Evolutionary conservation across 2,329 filamentous ascomycete species (phyloP).

Genomic region (Zalaria obscura): DNA sequence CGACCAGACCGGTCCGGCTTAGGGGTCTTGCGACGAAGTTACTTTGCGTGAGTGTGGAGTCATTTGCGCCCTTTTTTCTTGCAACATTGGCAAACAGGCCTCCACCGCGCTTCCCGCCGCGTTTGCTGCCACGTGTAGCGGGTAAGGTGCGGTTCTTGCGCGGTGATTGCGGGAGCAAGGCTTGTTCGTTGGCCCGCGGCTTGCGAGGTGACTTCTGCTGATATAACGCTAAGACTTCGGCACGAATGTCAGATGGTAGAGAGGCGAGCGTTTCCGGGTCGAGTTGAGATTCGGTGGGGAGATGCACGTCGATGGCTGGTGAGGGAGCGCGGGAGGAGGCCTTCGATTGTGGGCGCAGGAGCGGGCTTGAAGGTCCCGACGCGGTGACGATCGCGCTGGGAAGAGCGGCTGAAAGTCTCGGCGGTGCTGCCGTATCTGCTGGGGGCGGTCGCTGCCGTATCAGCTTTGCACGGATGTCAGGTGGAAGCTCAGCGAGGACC

Average conservation of each 20-base stretch:
- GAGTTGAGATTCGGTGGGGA: slow-evolving; percentile 58
- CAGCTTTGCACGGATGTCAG: slow-evolving; percentile 66
- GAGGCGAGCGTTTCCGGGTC: slow-evolving; percentile 74
- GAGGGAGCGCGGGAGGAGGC: slow-evolving; percentile 10
- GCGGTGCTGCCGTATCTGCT: neutral
- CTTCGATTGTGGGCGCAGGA: slow-evolving; percentile 7
- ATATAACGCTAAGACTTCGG: slow-evolving; percentile 69
- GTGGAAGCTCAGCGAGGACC: slow-evolving; percentile 72
- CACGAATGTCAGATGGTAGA: slow-evolving; percentile 72
- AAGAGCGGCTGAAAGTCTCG: slow-evolving; percentile 1
- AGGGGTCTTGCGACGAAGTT: slow-evolving; percentile 52
- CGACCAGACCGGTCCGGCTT: slow-evolving; percentile 12
- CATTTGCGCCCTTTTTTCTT: slow-evolving; percentile 29
- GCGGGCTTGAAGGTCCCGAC: too few species aligned
- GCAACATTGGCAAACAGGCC: slow-evolving; percentile 31
- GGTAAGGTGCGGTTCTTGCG: slow-evolving; percentile 41
- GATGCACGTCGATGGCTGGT: slow-evolving; percentile 19
- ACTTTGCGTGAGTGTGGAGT: slow-evolving; percentile 54
- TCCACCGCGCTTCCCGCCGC: slow-evolving; percentile 48
- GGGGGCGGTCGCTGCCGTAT: slow-evolving; percentile 35
- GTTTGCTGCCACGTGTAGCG: slow-evolving; percentile 23
- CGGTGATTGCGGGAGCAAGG: slow-evolving; percentile 32
- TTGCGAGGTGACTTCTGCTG: slow-evolving; percentile 16
- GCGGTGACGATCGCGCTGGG: too few species aligned
- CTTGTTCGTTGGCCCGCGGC: slow-evolving; percentile 17